These are phyloP conservation scores for Nakazawaea ishiwadae DNA, from an alignment of 805 yeast species.

Conservation along the genomic window DNA sequence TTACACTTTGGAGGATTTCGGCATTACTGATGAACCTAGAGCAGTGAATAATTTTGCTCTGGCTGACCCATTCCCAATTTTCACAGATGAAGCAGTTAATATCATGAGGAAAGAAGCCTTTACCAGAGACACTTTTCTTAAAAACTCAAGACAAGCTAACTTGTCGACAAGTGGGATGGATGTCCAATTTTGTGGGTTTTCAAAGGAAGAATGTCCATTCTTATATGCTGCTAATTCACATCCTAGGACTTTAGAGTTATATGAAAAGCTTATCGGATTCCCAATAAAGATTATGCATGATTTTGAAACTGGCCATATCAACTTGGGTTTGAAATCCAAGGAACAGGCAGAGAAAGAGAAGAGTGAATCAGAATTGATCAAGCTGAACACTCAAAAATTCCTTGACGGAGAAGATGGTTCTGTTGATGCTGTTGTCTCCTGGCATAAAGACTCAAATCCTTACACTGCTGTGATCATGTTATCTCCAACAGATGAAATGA, in stretches of 20 bases:
- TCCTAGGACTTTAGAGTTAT: conserved; percentile 33
- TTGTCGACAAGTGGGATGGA: conserved; percentile 23
- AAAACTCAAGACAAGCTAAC: conserved; percentile 35
- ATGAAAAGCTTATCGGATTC: conserved; percentile 34
- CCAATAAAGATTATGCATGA: conserved; percentile 34
- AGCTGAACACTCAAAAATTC: conserved; percentile 14
- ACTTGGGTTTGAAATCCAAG: conserved; percentile 29
- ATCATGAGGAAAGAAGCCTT: conserved; percentile 51
- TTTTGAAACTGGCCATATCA: conserved; percentile 35
- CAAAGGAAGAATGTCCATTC: conserved; percentile 26
- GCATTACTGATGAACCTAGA: conserved; percentile 28
- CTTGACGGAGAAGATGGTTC: conserved; percentile 30
- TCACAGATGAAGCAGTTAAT: conserved; percentile 52
- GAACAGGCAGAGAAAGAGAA: conserved; percentile 19
- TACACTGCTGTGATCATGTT: conserved; percentile 40
- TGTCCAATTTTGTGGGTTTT: conserved; percentile 31
- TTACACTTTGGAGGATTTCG: conserved; percentile 31
- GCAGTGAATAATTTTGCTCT: conserved; percentile 37
- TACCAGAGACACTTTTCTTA: conserved; percentile 34
- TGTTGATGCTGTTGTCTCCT: conserved; percentile 29
- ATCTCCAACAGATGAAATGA: conserved; percentile 36
- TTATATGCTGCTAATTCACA: conserved; percentile 35
- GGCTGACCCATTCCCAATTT: conserved; percentile 52
- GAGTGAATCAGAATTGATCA: conserved; percentile 10
- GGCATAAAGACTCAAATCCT: conserved; percentile 39